Base-by-base conservation (phyloP, 2,329 filamentous ascomycete genomes). In the Pseudohalonectria lignicola region DNA sequence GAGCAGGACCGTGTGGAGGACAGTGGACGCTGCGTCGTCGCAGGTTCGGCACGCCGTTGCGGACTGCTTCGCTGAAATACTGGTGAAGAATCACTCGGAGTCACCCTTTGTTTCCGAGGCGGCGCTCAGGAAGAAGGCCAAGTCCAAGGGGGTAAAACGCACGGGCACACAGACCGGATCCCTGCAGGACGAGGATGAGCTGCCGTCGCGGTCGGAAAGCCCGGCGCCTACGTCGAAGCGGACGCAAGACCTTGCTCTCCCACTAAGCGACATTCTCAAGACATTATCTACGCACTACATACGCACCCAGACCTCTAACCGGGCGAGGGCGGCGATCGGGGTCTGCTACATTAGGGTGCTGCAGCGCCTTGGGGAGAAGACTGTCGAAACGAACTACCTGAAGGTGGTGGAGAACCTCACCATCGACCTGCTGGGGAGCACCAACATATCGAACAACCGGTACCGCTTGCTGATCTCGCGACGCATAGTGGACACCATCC, bases 261-360 rank as follows among this genome's bases (percentile, higher is more conserved):
- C 81, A 8, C 66, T 98, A 21, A 60, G 69, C 6, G 87, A 94
- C 46, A 77, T 95, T 41, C 63, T 96, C 41, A 82, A 76, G 47
- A 78, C 84, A 29, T 62, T 98, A 9, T 87, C 87, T 1, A 68
- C 64, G 5, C 86, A 94, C 23, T 98, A 94, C 52, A 75, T 82
- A 42, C 80, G 79, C 49, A 67, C 76, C 39, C 79, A 82, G 3
- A 92, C 86, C 1, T 82, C 82, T 2, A 94, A 92, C 56, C 81
- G 75, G 50, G 74, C 81, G 17, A 77, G 92, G 46, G 84, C 87
- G 28, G 87, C 84, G 7, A 77, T 98, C 38, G 84, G 85, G 6
- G 71, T 93, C 9, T 94, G 87, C 61, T 96, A 95, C 54, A 80
- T 83, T 43, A 82, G 82, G 49, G 71, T 94, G 8, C 66, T 96